A percentile compares a stretch with the other conserved stretches of the same genome.
Evolutionary conservation across 345 rosid genomes (phyloP).

Genomic region (Lagerstroemia speciosa): DNA sequence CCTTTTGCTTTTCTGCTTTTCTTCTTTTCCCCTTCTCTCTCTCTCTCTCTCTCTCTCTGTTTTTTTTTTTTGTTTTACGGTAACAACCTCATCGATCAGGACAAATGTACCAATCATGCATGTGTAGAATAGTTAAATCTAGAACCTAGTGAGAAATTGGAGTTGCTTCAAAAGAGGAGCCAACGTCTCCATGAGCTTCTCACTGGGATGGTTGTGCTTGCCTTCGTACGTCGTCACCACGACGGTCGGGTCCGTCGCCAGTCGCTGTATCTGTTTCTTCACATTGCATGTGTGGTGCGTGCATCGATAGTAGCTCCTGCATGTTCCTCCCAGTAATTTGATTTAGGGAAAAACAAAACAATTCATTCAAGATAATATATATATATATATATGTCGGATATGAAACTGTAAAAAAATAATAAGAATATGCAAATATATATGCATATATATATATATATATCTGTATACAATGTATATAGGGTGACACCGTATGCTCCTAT

Average conservation of each 20-base stretch:
- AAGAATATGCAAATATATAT: no score
- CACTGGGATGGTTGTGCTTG: conserved; percentile 76
- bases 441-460: no score
- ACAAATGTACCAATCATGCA: background rate
- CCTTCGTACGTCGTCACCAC: conserved; percentile 86
- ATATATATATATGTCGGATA: no score
- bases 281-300: conserved; percentile 95
- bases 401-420: no score
- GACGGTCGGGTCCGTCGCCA: conserved; percentile 55
- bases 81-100: background rate
- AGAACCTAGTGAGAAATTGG: conserved; percentile 67
- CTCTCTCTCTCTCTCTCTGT: no score
- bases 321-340: background rate
- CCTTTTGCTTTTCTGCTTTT: background rate
- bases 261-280: conserved; percentile 88
- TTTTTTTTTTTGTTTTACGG: background rate
- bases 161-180: conserved; percentile 83
- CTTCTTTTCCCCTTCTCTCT: no score
- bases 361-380: no score
- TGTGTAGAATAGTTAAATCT: background rate
- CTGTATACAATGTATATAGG: no score
- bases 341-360: background rate
- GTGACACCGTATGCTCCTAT: no score
- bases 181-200: conserved; percentile 85
- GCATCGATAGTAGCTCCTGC: conserved; percentile 85